A percentile compares a stretch with the other conserved stretches of the same genome.
Conservation (phyloP, 164 flowering plant species). For the Echeveria elegans region DNA sequence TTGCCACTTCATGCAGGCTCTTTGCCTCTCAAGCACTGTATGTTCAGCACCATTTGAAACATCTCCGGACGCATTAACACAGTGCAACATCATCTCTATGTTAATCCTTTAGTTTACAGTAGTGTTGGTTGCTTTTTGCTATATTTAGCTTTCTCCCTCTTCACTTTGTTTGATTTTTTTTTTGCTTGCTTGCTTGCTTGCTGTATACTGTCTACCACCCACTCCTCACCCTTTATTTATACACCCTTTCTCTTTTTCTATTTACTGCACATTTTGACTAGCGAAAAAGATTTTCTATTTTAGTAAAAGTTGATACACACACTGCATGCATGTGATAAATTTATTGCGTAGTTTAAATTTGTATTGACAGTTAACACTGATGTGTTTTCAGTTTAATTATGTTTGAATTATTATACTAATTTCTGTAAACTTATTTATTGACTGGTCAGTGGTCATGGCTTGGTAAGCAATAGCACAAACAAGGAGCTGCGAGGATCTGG, state of each 20-base stretch:
- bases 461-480: neutral
- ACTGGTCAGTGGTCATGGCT: neutral
- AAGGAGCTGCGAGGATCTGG: neutral
- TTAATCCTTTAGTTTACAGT: constrained; percentile 26
- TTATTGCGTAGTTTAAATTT: no score
- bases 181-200: neutral
- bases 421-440: neutral
- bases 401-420: neutral
- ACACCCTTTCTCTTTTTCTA: neutral
- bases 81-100: constrained; percentile 48
- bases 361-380: neutral
- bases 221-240: neutral
- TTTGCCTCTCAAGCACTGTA: constrained; percentile 54
- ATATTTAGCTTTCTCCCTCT: neutral
- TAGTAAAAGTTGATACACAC: neutral
- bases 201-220: neutral
- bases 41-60: constrained; percentile 24
- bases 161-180: neutral
- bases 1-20: constrained; percentile 50
- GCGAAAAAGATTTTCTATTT: neutral
- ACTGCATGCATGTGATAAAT: neutral
- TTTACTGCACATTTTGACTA: neutral
- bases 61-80: constrained; percentile 19
- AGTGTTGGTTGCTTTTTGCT: neutral
- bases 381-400: neutral